phyloP scores from a whole-genome alignment of 1,139 yeast species.

The Zygosaccharomyces pseudobailii region DNA sequence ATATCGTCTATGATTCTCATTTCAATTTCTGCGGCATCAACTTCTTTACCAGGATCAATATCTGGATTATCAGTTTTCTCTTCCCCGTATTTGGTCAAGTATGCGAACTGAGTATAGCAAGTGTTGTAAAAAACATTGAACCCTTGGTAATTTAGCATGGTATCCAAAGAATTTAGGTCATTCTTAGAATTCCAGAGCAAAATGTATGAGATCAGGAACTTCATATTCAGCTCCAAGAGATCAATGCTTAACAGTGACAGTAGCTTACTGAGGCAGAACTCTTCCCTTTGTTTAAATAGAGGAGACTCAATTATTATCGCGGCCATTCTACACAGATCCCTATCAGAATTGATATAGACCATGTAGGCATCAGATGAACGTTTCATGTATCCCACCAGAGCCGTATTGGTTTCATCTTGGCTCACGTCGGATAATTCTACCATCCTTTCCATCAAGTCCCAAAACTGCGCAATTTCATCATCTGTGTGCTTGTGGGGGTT shows the following conservation, averaged over 20 bases:
- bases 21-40: conserved; percentile 32
- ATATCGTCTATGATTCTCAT: conserved; percentile 30
- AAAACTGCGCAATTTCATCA: conserved; percentile 28
- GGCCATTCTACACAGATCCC: conserved; percentile 36
- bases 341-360: conserved; percentile 33
- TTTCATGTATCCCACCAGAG: conserved; percentile 35
- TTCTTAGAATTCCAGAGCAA: conserved; percentile 45
- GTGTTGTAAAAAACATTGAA: conserved; percentile 41
- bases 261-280: conserved; percentile 44
- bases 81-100: conserved; percentile 29
- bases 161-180: conserved; percentile 40
- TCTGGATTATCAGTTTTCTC: conserved; percentile 16
- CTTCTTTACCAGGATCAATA: conserved; percentile 17
- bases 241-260: conserved; percentile 41
- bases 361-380: conserved; percentile 34
- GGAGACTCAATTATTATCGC: conserved; percentile 35
- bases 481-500: conserved; percentile 16
- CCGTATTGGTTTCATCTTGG: conserved; percentile 25
- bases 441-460: conserved; percentile 31
- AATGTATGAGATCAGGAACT: conserved; percentile 46
- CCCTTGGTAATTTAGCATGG: conserved; percentile 49
- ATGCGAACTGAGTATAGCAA: conserved; percentile 37
- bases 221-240: conserved; percentile 37
- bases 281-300: conserved; percentile 35
- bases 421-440: conserved; percentile 21